Percentiles rank a stretch among this genome's conserved stretches.
These are phyloP conservation scores for Zymoseptoria passerinii DNA, from an alignment of 2,329 filamentous ascomycete genomes.

Conservation along the genomic window DNA sequence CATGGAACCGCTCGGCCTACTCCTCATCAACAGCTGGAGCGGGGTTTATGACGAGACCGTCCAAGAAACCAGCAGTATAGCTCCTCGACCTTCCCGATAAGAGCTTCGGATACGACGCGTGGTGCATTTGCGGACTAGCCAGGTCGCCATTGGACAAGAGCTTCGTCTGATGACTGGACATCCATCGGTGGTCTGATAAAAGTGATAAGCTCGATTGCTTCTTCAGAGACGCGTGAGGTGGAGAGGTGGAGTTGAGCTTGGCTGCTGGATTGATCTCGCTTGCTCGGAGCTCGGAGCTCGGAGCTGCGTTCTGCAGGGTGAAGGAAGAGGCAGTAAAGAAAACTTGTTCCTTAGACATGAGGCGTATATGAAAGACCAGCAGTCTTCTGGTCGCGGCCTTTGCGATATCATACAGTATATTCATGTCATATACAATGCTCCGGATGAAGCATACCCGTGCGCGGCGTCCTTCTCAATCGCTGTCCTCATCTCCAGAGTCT, in stretches of 20 bases:
- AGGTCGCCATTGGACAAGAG: background rate
- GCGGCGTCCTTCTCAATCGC: constrained; percentile 12
- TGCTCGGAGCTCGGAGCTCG: background rate
- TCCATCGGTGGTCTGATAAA: background rate
- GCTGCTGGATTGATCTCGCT: background rate
- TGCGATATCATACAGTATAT: background rate
- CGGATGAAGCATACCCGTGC: background rate
- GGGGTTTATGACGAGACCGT: background rate
- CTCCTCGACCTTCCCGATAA: background rate
- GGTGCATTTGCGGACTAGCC: background rate
- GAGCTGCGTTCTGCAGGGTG: no score
- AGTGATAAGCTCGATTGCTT: background rate
- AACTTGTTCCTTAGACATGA: no score
- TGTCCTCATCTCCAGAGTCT: constrained; percentile 28
- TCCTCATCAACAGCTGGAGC: background rate
- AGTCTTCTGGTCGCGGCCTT: no score
- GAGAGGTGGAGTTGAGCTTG: background rate
- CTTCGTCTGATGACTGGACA: background rate
- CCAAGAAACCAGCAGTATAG: background rate
- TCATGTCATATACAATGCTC: background rate
- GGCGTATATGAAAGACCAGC: no score
- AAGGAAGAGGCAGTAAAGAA: no score
- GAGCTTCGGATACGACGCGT: background rate
- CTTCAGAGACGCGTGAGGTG: background rate
- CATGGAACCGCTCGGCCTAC: background rate